A percentile compares a stretch with the other conserved stretches of the same genome.
Evolutionary conservation across 805 yeast species (phyloP).

Genomic region (Nakazawaea ishiwadae): DNA sequence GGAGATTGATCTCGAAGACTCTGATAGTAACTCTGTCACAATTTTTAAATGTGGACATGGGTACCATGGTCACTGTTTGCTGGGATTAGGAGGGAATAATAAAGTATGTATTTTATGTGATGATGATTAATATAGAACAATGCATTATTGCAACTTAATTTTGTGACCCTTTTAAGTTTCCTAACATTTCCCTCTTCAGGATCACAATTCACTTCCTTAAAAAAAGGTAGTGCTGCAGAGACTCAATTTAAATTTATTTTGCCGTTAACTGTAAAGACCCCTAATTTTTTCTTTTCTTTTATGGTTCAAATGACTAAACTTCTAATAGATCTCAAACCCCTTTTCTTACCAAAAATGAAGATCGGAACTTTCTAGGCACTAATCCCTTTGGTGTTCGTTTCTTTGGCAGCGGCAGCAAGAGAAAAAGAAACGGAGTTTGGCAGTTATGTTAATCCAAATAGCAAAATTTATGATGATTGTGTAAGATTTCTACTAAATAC

Average conservation of each 20-base stretch:
- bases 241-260: too few species aligned
- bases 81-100: conserved; percentile 35
- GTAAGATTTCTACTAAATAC: conserved; percentile 15
- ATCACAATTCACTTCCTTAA: too few species aligned
- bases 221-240: too few species aligned
- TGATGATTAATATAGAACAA: too few species aligned
- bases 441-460: conserved; percentile 42
- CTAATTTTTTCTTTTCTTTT: too few species aligned
- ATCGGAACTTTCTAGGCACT: not conserved
- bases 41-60: conserved; percentile 65
- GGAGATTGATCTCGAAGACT: not conserved
- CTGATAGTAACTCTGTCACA: conserved; percentile 19
- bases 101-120: conserved; percentile 39
- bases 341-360: not conserved
- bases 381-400: not conserved
- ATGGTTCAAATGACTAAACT: too few species aligned
- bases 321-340: too few species aligned
- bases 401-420: conserved; percentile 2
- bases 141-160: too few species aligned
- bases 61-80: conserved; percentile 56
- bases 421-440: conserved; percentile 27
- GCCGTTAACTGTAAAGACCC: too few species aligned
- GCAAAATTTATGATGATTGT: conserved; percentile 33
- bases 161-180: too few species aligned
- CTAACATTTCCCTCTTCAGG: too few species aligned